Base-by-base conservation (phyloP, 805 yeast species). In the Myxozyma mucilagina region DNA sequence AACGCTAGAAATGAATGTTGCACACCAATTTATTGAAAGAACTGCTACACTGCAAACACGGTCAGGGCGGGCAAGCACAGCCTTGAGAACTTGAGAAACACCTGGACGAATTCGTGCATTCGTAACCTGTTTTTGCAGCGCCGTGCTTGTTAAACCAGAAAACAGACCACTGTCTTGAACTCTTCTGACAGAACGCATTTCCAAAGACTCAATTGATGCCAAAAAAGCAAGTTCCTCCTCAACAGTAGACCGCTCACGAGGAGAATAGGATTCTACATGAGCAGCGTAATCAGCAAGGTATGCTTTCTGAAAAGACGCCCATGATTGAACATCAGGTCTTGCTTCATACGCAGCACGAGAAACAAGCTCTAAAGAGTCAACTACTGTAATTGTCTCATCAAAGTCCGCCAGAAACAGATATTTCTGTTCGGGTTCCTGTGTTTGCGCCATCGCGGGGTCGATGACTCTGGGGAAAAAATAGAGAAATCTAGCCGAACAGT, bases 21-120 rank as follows among this genome's bases (percentile, higher is more conserved):
- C 57, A 36, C 67, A 53, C 71, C 71, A 68, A 48, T 68, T 68
- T 24, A 67, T 60, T 20, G 64, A 58, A 11, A 68, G 24, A 14
- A 68, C 47, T 4, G 39, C 53, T 24, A 63, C 29, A 32, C 20
- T 18, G 11, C 44, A 20, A 24, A 52, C 56, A 16, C 18, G 6
- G 1, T 38, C 13, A 1, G 36, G 29, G 14, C 44, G 13, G 18
- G n/a, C 44, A 24, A 53, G 51, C 29, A 24, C 29, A 9, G 29
- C 41, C n/a, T 43, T 38, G 6, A 57, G 32, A 3, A 58, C 59
- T 10, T 49, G 43, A 42, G 51, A 20, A 42, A 52, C 61, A 5
- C 61, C 63, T 4, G 53, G 54, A 18, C 67, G 48, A 11, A 57
- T 14, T n/a, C 14, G 29, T 7, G 56, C 58, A 9, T 55, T 24